Evolutionary conservation across 352 stramenopile species (phyloP).

Genomic region (Pythium utonaiense): DNA sequence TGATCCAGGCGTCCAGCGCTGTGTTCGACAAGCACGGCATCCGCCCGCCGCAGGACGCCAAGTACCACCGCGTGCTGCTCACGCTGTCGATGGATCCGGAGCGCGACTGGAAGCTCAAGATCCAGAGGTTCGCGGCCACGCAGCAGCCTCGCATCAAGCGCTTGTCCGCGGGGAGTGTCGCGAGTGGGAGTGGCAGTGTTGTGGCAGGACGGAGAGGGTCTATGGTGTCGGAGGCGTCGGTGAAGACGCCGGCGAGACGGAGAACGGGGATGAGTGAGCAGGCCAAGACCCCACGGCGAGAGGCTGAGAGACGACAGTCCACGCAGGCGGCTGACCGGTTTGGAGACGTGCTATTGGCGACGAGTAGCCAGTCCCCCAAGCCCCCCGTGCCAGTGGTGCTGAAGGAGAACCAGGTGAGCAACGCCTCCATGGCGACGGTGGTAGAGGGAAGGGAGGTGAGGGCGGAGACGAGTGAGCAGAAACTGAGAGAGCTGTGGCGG

Average conservation of each 20-base stretch:
- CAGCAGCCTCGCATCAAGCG: slow-evolving; percentile 4
- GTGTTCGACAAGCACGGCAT: slow-evolving; percentile 55
- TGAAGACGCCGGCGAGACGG: neutral
- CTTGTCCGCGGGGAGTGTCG: neutral
- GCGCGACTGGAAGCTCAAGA: slow-evolving; percentile 53
- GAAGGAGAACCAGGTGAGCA: slow-evolving; percentile 15
- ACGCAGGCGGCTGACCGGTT: slow-evolving; percentile 29
- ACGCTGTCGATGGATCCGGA: slow-evolving; percentile 54
- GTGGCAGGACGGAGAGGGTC: neutral
- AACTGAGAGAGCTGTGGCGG: slow-evolving; percentile 1
- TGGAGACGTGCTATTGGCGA: slow-evolving; percentile 36
- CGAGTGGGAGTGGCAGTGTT: neutral
- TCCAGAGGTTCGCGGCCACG: slow-evolving; percentile 30
- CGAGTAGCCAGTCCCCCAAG: neutral
- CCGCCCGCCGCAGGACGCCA: slow-evolving; percentile 36
- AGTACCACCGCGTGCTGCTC: slow-evolving; percentile 54
- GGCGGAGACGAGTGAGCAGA: slow-evolving; percentile 6
- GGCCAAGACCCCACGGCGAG: neutral
- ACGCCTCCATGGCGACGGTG: neutral
- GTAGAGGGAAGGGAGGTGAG: neutral
- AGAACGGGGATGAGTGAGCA: neutral
- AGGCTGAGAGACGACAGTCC: neutral
- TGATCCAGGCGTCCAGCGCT: slow-evolving; percentile 51
- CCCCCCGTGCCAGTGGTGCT: neutral
- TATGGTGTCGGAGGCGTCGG: neutral